phyloP scores from a whole-genome alignment of 2,329 filamentous ascomycete genomes.

The Fusarium mangiferae region DNA sequence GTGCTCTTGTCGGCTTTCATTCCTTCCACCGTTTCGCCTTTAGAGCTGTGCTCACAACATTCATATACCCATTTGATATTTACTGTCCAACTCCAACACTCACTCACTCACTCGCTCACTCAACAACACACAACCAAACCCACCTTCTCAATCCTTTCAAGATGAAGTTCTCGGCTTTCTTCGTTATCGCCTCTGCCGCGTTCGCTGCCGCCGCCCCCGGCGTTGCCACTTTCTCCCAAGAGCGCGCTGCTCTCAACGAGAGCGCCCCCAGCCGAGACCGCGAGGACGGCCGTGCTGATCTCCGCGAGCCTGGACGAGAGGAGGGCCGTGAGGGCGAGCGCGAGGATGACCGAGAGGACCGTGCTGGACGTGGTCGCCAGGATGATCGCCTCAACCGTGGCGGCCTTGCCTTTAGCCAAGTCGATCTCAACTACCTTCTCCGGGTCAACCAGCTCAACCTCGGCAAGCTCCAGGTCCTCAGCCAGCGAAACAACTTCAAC shows the following conservation, averaged over 20 bases:
- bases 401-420: slow-evolving; percentile 52
- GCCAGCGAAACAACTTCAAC: slow-evolving; percentile 58
- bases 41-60: slow-evolving; percentile 38
- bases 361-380: slow-evolving; percentile 45
- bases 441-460: slow-evolving; percentile 59
- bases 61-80: slow-evolving; percentile 19
- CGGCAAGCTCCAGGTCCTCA: slow-evolving; percentile 52
- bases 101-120: background rate
- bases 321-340: background rate
- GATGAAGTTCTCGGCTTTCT: slow-evolving; percentile 61
- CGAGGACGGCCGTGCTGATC: slow-evolving; percentile 1
- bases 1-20: slow-evolving; percentile 33
- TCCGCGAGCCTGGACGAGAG: background rate
- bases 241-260: slow-evolving; percentile 17
- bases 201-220: slow-evolving; percentile 57
- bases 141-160: slow-evolving; percentile 46
- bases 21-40: slow-evolving; percentile 24
- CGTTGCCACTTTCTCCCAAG: slow-evolving; percentile 42
- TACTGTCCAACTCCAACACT: slow-evolving; percentile 12
- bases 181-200: slow-evolving; percentile 58
- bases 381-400: slow-evolving; percentile 44
- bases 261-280: slow-evolving; percentile 3
- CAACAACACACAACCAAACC: background rate
- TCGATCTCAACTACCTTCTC: slow-evolving; percentile 59
- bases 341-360: background rate